Evolutionary conservation across 441 rosid genomes (phyloP), one percentile per base, ranked within the genome.

Genomic region (Kokia cookei): DNA sequence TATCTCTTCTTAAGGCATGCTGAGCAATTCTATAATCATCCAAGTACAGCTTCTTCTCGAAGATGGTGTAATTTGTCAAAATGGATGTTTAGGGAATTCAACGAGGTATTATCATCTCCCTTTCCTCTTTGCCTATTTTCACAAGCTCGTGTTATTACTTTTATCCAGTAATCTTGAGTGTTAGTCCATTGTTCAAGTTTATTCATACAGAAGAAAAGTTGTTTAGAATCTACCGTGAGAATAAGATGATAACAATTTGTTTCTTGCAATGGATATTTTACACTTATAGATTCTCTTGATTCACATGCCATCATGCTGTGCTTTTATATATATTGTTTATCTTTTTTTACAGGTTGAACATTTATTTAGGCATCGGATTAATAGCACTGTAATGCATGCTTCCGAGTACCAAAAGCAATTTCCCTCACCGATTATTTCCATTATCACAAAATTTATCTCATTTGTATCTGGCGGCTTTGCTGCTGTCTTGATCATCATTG

Each of bases 391-490:
- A 63, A 76, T 82, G 37, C 90, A 91, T 50, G 97, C 99, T 63
- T 94, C 98, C 72, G 91, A 92, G 57, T 96, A 92, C 84, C 84
- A 94, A 62, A 91, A 85, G 73, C 99, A 96, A 67, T 96, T 93
- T 74, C 99, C 98, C 13, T 89, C 95, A 15, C 98, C 99, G 63
- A 88, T 91, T 61, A 89, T 96, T 82, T 88, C 98, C 58, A 89
- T 92, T 19, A 75, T 94, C 5, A 97, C 99, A 27, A 96, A 96
- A 84, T 96, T 94, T 55, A 91, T 96, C 73, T 92, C 98, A 22
- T 96, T 96, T 81, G 95, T 96, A 59, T 91, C 92, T 73, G 99
- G 99, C 50, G 99, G 99, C 69, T 96, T 96, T 83, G 98, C 96
- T 76, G 99, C 99, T 65, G 84, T 96, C 63, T 82, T 96, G 77